phyloP scores from a whole-genome alignment of 768 basidiomycete species.

The Leucocoprinus leucothites region DNA sequence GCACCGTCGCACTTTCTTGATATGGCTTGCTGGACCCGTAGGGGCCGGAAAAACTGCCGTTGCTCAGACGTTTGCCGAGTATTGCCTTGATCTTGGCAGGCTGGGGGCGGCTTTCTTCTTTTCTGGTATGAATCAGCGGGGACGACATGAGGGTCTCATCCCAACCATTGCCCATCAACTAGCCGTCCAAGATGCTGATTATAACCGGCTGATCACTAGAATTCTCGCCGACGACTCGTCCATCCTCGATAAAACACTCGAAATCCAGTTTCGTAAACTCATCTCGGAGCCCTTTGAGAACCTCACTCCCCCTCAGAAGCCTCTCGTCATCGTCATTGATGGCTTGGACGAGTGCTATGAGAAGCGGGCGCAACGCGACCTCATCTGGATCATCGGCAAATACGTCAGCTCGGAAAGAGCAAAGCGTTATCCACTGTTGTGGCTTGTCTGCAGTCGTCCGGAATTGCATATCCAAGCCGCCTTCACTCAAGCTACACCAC shows the following conservation, averaged over 20 bases:
- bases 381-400: neutral
- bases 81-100: neutral
- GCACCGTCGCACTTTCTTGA: neutral
- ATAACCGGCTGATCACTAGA: neutral
- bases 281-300: constrained; percentile 1
- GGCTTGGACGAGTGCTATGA: constrained; percentile 3
- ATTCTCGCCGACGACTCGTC: neutral
- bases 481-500: too few relatives aligned
- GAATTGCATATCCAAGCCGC: neutral
- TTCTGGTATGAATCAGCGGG: neutral
- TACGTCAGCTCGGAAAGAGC: neutral
- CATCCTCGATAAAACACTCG: neutral
- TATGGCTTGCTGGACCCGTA: constrained; percentile 8
- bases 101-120: constrained; percentile 12
- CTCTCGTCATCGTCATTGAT: neutral
- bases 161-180: constrained; percentile 6
- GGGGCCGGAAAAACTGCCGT: constrained; percentile 11
- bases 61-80: constrained; percentile 6
- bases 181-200: neutral
- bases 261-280: constrained; percentile 1
- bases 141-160: neutral
- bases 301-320: neutral
- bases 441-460: neutral
- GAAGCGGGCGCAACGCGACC: neutral
- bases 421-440: neutral